Conservation (phyloP, 2,329 filamentous ascomycete genomes). For the Penicillium oxalicum region DNA sequence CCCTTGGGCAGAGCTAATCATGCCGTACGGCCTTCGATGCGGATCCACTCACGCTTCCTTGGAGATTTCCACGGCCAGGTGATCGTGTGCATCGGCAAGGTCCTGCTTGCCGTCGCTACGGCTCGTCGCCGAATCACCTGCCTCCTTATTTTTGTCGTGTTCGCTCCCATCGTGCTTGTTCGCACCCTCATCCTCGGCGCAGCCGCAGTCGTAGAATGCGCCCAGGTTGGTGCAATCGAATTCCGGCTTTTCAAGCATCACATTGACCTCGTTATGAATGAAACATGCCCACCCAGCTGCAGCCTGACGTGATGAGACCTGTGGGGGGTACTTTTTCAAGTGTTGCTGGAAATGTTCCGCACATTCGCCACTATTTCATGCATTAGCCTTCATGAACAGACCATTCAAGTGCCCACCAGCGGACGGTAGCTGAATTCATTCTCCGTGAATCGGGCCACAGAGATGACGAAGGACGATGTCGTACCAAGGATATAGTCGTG, state of each 20-base stretch:
- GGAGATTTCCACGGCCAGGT: slow-evolving; percentile 30
- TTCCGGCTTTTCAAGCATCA: slow-evolving; percentile 53
- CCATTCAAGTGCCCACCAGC: too few species aligned
- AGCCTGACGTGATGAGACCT: slow-evolving; percentile 55
- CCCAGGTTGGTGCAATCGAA: slow-evolving; percentile 62
- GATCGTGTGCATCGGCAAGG: slow-evolving; percentile 10
- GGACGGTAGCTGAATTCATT: too few species aligned
- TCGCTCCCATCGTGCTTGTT: slow-evolving; percentile 5
- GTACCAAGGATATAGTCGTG: slow-evolving; percentile 59
- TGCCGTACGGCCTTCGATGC: not conserved
- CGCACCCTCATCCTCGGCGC: slow-evolving; percentile 50
- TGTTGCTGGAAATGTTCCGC: slow-evolving; percentile 58
- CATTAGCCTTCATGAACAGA: slow-evolving; percentile 7
- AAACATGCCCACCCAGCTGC: slow-evolving; percentile 63
- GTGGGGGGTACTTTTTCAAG: slow-evolving; percentile 57
- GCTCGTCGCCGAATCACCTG: slow-evolving; percentile 5
- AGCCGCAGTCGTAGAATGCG: slow-evolving; percentile 63
- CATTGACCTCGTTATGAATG: slow-evolving; percentile 62
- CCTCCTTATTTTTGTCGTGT: slow-evolving; percentile 8
- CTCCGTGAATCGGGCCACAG: too few species aligned
- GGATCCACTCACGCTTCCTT: slow-evolving; percentile 29
- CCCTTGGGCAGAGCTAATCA: not conserved
- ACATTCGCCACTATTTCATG: slow-evolving; percentile 52
- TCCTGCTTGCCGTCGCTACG: slow-evolving; percentile 6
- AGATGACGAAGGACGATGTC: not conserved